A percentile compares a stretch with the other conserved stretches of the same genome.
Conservation (phyloP, 805 yeast species). For the Hyphopichia homilentoma region DNA sequence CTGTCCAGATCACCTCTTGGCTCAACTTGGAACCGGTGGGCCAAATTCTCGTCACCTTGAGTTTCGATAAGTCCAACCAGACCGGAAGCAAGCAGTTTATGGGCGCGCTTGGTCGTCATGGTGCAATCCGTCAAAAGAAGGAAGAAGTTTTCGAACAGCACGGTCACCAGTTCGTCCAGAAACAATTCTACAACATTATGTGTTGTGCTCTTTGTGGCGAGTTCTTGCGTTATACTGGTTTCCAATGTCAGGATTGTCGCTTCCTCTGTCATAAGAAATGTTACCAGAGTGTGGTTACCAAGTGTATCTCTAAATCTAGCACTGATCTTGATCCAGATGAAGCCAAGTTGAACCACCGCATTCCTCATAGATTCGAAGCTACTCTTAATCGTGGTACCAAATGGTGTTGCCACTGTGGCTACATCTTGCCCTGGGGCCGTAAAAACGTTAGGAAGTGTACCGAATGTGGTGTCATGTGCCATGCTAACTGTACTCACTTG, state of each 20-base stretch:
- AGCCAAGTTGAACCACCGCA: conserved; percentile 85
- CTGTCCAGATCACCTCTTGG: conserved; percentile 70
- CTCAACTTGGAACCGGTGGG: conserved; percentile 93
- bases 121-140: conserved; percentile 93
- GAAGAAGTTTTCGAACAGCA: conserved; percentile 90
- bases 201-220: conserved; percentile 97
- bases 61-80: conserved; percentile 64
- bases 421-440: conserved; percentile 90
- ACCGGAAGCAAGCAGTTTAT: conserved; percentile 34
- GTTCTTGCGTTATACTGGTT: conserved; percentile 82
- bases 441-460: conserved; percentile 89
- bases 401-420: conserved; percentile 99
- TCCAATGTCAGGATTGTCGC: conserved; percentile 81
- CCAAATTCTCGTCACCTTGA: conserved; percentile 71
- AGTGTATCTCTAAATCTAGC: conserved; percentile 76
- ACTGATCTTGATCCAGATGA: conserved; percentile 69
- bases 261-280: conserved; percentile 80
- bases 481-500: conserved; percentile 83
- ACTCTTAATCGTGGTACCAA: conserved; percentile 90
- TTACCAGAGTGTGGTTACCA: conserved; percentile 74
- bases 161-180: conserved; percentile 96
- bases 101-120: conserved; percentile 74
- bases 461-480: conserved; percentile 94
- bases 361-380: conserved; percentile 96
- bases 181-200: conserved; percentile 94